These are phyloP conservation scores for Bipolaris gigantea DNA, from an alignment of 2,329 filamentous ascomycete species.

Conservation along the genomic window DNA sequence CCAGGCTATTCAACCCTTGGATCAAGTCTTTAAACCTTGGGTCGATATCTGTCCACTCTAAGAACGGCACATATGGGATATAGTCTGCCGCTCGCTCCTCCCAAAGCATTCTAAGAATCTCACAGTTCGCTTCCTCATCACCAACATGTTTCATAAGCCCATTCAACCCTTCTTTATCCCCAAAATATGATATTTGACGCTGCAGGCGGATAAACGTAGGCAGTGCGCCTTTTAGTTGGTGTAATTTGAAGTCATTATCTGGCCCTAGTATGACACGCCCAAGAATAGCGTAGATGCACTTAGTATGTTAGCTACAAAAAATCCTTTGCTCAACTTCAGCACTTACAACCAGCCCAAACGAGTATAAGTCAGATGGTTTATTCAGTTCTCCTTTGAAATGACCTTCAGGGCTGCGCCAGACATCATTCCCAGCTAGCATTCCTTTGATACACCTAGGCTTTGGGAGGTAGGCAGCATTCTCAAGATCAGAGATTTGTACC, in stretches of 20 bases:
- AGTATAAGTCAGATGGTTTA: slow-evolving; percentile 36
- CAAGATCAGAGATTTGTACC: slow-evolving; percentile 34
- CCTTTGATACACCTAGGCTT: slow-evolving; percentile 35
- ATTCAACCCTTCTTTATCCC: slow-evolving; percentile 1
- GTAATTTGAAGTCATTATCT: slow-evolving; percentile 28
- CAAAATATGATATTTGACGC: slow-evolving; percentile 35
- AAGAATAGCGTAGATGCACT: slow-evolving; percentile 33
- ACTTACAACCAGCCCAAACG: slow-evolving; percentile 34
- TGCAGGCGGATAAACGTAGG: slow-evolving; percentile 27
- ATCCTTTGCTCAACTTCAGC: slow-evolving; percentile 2
- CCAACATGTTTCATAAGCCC: slow-evolving; percentile 36
- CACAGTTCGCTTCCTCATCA: slow-evolving; percentile 36
- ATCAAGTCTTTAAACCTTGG: slow-evolving; percentile 47
- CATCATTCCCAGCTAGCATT: slow-evolving; percentile 35
- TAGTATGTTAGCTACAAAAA: slow-evolving; percentile 29
- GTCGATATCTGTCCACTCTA: slow-evolving; percentile 41
- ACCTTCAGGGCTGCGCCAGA: slow-evolving; percentile 40
- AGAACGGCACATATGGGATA: slow-evolving; percentile 39
- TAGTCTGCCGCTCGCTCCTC: slow-evolving; percentile 37
- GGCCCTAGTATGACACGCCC: slow-evolving; percentile 29
- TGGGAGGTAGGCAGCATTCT: slow-evolving; percentile 43
- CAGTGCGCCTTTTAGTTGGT: slow-evolving; percentile 25
- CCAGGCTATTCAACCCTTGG: slow-evolving; percentile 45
- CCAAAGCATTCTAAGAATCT: slow-evolving; percentile 41
- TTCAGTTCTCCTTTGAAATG: slow-evolving; percentile 31